phyloP scores from a whole-genome alignment of 768 basidiomycete genomes.

The Dacryopinax primogenitus region DNA sequence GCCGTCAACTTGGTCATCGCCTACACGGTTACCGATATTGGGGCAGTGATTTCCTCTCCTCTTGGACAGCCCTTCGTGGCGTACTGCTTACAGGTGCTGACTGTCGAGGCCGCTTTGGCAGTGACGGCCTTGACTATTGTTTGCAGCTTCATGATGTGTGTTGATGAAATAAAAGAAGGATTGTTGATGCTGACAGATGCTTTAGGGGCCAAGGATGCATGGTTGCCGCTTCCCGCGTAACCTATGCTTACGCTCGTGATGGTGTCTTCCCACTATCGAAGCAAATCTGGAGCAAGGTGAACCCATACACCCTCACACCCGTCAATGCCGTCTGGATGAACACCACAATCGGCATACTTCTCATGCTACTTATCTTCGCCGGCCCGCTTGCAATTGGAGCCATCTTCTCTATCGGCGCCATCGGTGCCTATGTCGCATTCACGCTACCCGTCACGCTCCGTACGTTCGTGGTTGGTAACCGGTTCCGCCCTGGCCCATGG shows the following conservation, averaged over 20 bases:
- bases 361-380: constrained; percentile 13
- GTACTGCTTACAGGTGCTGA: constrained; percentile 8
- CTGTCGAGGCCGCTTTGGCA: not conserved
- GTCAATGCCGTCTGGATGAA: constrained; percentile 14
- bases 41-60: not conserved
- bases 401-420: constrained; percentile 10
- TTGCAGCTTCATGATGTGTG: constrained; percentile 5
- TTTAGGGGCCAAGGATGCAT: constrained; percentile 12
- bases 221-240: constrained; percentile 11
- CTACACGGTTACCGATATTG: constrained; percentile 8
- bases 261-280: constrained; percentile 8
- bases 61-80: constrained; percentile 14
- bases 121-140: constrained; percentile 7
- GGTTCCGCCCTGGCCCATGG: constrained; percentile 15
- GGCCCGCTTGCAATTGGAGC: constrained; percentile 12
- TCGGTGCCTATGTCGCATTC: constrained; percentile 14
- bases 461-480: constrained; percentile 11
- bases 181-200: not conserved
- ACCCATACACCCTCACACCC: not conserved
- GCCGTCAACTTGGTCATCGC: not conserved
- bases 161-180: not conserved
- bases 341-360: constrained; percentile 10
- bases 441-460: constrained; percentile 14
- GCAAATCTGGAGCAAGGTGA: not conserved
- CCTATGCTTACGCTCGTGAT: constrained; percentile 16